Conservation (phyloP, 192 early-diverging fungal genomes). For the Linnemannia elongata region DNA sequence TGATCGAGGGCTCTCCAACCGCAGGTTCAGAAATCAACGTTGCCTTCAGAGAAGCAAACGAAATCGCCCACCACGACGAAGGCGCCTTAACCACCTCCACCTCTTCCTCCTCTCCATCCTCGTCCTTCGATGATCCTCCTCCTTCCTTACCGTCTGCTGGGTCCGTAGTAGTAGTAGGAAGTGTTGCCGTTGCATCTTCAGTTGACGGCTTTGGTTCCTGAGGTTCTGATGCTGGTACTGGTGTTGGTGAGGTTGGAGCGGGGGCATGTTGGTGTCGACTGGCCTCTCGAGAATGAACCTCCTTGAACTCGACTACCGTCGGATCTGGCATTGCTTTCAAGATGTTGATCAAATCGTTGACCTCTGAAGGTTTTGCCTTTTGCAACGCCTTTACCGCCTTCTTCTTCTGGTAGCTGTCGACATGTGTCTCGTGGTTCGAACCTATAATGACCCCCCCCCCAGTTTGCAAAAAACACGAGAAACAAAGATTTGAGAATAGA, state of each 20-base stretch:
- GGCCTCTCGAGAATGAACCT: slow-evolving; percentile 36
- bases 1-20: slow-evolving; percentile 5
- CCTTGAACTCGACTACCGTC: slow-evolving; percentile 43
- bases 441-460: slow-evolving; percentile 7
- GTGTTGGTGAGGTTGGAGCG: neutral
- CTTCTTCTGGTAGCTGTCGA: slow-evolving; percentile 47
- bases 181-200: neutral
- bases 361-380: slow-evolving; percentile 33
- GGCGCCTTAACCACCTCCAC: slow-evolving; percentile 26
- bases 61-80: slow-evolving; percentile 53
- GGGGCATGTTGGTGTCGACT: slow-evolving; percentile 29
- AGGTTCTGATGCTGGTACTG: slow-evolving; percentile 3
- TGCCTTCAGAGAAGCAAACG: slow-evolving; percentile 24
- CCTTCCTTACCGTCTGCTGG: neutral
- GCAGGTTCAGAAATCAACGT: slow-evolving; percentile 9
- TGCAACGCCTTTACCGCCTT: slow-evolving; percentile 59
- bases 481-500: neutral
- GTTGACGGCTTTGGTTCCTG: neutral
- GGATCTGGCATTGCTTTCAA: slow-evolving; percentile 62
- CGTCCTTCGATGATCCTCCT: neutral
- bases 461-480: too few species aligned
- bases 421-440: slow-evolving; percentile 44
- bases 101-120: neutral
- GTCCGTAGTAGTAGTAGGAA: too few species aligned
- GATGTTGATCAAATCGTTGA: slow-evolving; percentile 47